A percentile compares a stretch with the other conserved stretches of the same genome.
Conservation (phyloP, 1,284 basidiomycete species). For the Neonothopanus nambi region DNA sequence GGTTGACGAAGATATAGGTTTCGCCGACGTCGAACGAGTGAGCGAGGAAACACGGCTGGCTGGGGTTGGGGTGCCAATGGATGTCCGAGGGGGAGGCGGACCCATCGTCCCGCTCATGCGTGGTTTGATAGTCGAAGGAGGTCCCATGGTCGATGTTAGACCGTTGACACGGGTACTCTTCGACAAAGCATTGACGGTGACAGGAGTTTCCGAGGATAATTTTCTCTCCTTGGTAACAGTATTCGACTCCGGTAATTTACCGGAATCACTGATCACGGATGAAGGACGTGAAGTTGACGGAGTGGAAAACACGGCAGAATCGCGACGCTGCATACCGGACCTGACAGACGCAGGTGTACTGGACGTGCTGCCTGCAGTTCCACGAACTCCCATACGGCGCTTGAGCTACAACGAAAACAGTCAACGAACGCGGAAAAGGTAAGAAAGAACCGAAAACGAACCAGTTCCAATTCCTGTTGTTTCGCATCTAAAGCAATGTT, state of each 20-base stretch:
- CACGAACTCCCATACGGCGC: conserved; percentile 61
- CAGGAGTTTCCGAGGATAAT: conserved; percentile 11
- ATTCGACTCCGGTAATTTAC: conserved; percentile 26
- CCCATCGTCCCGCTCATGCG: conserved; percentile 10
- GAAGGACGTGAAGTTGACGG: conserved; percentile 49
- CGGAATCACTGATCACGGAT: conserved; percentile 56
- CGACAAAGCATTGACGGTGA: conserved; percentile 6
- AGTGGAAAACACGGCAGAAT: conserved; percentile 54
- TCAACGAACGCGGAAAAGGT: conserved; percentile 11
- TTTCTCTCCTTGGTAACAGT: conserved; percentile 13
- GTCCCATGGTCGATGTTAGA: not conserved
- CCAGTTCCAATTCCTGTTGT: conserved; percentile 87
- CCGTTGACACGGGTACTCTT: conserved; percentile 16
- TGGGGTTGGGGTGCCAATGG: conserved; percentile 14
- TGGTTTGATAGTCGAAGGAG: conserved; percentile 12
- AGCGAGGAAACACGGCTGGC: conserved; percentile 9
- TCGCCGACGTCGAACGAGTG: conserved; percentile 7
- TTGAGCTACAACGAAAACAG: conserved; percentile 57
- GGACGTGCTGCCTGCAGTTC: conserved; percentile 62
- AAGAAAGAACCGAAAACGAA: conserved; percentile 38
- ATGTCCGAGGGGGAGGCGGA: conserved; percentile 9
- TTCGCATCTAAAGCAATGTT: conserved; percentile 88
- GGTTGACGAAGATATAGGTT: not conserved
- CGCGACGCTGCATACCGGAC: conserved; percentile 44
- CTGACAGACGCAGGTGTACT: conserved; percentile 55